Evolutionary conservation across 2,329 filamentous ascomycete species (phyloP), one percentile per base, ranked within the genome.

Genomic region (Teratosphaeria pseudoeucalypti): DNA sequence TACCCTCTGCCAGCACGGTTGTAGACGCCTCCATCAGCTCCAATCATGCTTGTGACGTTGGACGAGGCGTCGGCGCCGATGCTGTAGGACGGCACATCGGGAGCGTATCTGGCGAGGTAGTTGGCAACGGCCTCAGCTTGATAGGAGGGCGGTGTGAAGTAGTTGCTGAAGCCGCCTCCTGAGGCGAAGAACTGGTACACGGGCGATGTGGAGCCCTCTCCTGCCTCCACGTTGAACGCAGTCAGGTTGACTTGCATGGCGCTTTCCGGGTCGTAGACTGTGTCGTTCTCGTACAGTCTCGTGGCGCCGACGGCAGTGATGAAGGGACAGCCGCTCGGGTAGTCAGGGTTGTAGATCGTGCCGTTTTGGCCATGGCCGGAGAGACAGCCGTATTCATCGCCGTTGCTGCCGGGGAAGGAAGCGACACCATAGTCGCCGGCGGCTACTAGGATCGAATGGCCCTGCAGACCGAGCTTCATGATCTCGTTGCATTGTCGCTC

Each of bases 401-500:
- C 57, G 34, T 62, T 55, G 37, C 37, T 43, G n/a, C 57, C 62
- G 3, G 59, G 54, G 39, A 55, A 62, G 7, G 34, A 37, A 34
- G 54, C 60, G 23, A 78, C 76, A 34, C 76, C 76, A 16, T 67
- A 75, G 62, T 79, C 77, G 10, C 77, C 76, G 2, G 73, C 77
- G 0, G 76, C 76, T 63, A 77, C 74, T 60, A 79, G 66, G 6
- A 79, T 68, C 2, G 73, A 75, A 7, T 78, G 75, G 12, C 77
- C 77, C 52, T 77, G 76, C 57, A 76, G 72, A n/a, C 75, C 77
- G 19, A 80, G 73, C 61, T 80, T 78, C 58, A 76, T 73, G 65
- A 54, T 55, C 32, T 62, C 72, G 34, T 72, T 70, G 61, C 72
- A 74, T 60, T 75, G 72, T 1, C 72, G 67, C 61, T 77, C 73